These are phyloP conservation scores for Microbotryum saponariae DNA, from an alignment of 1,284 basidiomycete genomes.

Conservation along the genomic window DNA sequence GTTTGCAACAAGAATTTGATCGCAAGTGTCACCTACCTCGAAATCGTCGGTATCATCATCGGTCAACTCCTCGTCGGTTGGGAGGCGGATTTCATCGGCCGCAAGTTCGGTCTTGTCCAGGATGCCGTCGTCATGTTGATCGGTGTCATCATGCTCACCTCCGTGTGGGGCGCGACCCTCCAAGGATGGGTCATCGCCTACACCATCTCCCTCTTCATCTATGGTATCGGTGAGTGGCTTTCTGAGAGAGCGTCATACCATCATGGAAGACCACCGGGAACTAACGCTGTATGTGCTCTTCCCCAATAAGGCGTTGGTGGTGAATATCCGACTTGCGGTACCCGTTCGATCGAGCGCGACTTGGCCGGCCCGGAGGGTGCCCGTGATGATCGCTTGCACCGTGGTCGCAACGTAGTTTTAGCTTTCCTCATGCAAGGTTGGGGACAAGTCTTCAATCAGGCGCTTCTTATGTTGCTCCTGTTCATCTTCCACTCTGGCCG, in stretches of 20 bases:
- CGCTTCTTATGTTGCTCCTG: slow-evolving; percentile 47
- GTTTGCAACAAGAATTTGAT: slow-evolving; percentile 41
- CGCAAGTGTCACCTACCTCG: slow-evolving; percentile 42
- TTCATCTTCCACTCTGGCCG: slow-evolving; percentile 47
- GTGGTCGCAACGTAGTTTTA: slow-evolving; percentile 50
- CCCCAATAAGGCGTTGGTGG: slow-evolving; percentile 43
- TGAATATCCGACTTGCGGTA: slow-evolving; percentile 50
- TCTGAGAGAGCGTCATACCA: slow-evolving; percentile 4
- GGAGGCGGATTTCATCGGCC: slow-evolving; percentile 52
- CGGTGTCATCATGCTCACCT: slow-evolving; percentile 50
- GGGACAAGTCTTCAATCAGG: slow-evolving; percentile 47
- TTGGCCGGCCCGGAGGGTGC: slow-evolving; percentile 41
- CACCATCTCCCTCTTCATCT: slow-evolving; percentile 47
- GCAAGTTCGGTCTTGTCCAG: slow-evolving; percentile 40
- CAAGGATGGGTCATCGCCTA: slow-evolving; percentile 52
- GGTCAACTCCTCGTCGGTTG: slow-evolving; percentile 51
- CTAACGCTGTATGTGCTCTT: not conserved
- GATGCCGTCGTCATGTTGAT: slow-evolving; percentile 43
- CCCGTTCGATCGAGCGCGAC: slow-evolving; percentile 48
- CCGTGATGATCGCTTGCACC: slow-evolving; percentile 49
- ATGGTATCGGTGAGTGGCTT: slow-evolving; percentile 41
- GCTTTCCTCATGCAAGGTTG: slow-evolving; percentile 47
- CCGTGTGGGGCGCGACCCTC: slow-evolving; percentile 48
- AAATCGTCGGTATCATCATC: slow-evolving; percentile 49
- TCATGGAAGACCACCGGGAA: not conserved